Evolutionary conservation across 2,329 filamentous ascomycete species (phyloP).

Genomic region (Apiospora kogelbergensis): DNA sequence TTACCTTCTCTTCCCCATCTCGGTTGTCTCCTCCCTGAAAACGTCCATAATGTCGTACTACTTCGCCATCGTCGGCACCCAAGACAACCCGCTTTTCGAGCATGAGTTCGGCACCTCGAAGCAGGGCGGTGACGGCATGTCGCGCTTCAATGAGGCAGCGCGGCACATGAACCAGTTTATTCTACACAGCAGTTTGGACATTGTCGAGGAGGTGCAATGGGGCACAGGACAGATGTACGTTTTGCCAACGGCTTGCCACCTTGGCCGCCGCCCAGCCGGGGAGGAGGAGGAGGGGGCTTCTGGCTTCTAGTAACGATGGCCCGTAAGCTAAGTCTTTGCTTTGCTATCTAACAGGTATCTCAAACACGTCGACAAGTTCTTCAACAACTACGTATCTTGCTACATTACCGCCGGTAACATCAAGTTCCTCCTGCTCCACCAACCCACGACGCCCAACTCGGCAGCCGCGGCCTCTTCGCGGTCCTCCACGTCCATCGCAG

Average conservation of each 20-base stretch:
- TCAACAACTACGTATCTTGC: slow-evolving; percentile 91
- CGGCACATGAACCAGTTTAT: slow-evolving; percentile 97
- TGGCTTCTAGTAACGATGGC: slow-evolving; percentile 11
- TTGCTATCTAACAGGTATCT: slow-evolving; percentile 62
- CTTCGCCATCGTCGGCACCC: slow-evolving; percentile 93
- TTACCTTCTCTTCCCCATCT: neutral
- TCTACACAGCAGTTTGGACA: slow-evolving; percentile 88
- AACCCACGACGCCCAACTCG: slow-evolving; percentile 57
- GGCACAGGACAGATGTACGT: slow-evolving; percentile 76
- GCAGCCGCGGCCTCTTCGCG: slow-evolving; percentile 38
- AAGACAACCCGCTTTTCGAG: slow-evolving; percentile 95
- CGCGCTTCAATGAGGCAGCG: slow-evolving; percentile 84
- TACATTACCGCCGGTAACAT: slow-evolving; percentile 92
- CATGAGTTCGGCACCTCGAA: slow-evolving; percentile 97
- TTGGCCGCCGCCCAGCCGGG: no score
- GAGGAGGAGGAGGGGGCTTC: neutral
- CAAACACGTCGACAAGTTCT: slow-evolving; percentile 95
- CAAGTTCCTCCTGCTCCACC: slow-evolving; percentile 92
- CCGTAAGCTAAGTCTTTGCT: neutral
- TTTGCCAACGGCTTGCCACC: neutral
- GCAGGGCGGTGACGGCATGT: slow-evolving; percentile 87
- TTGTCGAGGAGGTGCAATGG: slow-evolving; percentile 97
- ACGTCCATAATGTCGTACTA: slow-evolving; percentile 84
- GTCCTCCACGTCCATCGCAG: slow-evolving; percentile 69
- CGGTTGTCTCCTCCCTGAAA: neutral